Base-by-base conservation (phyloP, 768 basidiomycete genomes). In the Scleroderma bovista region DNA sequence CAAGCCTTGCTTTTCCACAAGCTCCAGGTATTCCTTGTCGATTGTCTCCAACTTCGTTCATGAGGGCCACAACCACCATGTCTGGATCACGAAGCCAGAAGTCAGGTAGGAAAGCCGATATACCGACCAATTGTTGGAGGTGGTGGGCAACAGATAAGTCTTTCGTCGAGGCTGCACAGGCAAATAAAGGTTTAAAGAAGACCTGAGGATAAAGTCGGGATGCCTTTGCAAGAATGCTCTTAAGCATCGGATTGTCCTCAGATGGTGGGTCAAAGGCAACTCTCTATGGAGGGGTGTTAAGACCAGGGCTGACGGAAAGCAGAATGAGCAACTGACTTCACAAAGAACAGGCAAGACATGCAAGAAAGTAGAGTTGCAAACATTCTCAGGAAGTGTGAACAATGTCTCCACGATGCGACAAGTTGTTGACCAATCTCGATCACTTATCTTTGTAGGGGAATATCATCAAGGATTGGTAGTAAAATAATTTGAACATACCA, bases 121-220 rank as follows among this genome's bases (percentile, higher is more conserved):
- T 56, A 2, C 76, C 71, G 13, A 71, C 67, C 41, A 89, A 60
- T 3, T 75, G 71, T 40, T 78, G 75, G 1, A 88, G 73, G 52
- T 86, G 78, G 47, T 77, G 79, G 11, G 79, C 71, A 10, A 86
- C 71, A 11, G 76, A 72, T n/a, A 76, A 59, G 48, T 81, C 81
- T 56, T 83, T 84, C 38, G 73, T 71, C 1, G 84, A 80, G 2
- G 79, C 79, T 0, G 87, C 84, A 52, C 84, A 86, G 0, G 74
- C 66, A 57, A 89, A 86, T 8, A 90, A 65, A 0, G 84, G 83
- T 60, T 82, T 86, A 70, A 79, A 88, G 65, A 90, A 87, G 0
- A 81, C 52, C 45, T 76, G 80, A 0, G 86, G 86, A 50, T 78
- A 75, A 15, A 64, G 54, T 40, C 72, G 67, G 2, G 84, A 79